phyloP scores from a whole-genome alignment of 345 rosid genomes.

The Boechera stricta region DNA sequence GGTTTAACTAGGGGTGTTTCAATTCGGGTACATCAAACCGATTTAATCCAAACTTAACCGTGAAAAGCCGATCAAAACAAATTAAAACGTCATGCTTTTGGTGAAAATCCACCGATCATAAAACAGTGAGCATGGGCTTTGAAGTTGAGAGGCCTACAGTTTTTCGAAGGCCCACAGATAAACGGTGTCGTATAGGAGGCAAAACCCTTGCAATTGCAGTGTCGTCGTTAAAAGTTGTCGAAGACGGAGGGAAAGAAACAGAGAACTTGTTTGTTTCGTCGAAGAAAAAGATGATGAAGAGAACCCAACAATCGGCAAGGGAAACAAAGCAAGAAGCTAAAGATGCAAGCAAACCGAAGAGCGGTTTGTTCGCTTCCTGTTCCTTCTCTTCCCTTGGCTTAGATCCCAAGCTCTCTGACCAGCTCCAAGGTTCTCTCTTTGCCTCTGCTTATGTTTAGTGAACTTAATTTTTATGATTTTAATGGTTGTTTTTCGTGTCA shows the following conservation, averaged over 20 bases:
- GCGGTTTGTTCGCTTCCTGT: slow-evolving; percentile 61
- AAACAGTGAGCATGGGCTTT: neutral
- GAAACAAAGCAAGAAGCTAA: slow-evolving; percentile 39
- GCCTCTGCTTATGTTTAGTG: slow-evolving; percentile 2
- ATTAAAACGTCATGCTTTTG: no score
- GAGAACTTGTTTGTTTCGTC: slow-evolving; percentile 15
- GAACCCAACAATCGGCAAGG: slow-evolving; percentile 20
- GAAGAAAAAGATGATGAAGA: slow-evolving; percentile 31
- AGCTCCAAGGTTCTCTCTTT: slow-evolving; percentile 58
- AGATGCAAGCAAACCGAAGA: slow-evolving; percentile 33
- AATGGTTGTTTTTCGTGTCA: neutral
- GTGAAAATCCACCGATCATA: neutral
- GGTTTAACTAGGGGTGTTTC: neutral
- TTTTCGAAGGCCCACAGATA: neutral
- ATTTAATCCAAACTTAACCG: neutral
- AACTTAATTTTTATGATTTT: neutral
- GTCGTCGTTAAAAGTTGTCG: slow-evolving; percentile 28
- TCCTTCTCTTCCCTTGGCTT: slow-evolving; percentile 77
- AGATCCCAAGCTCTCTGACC: slow-evolving; percentile 58
- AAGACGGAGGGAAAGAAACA: slow-evolving; percentile 23
- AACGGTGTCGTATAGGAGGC: slow-evolving; percentile 21
- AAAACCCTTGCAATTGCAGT: slow-evolving; percentile 40
- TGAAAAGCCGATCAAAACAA: neutral
- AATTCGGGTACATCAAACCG: neutral
- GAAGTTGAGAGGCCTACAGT: neutral